phyloP scores from a whole-genome alignment of 2,329 filamentous ascomycete genomes.

The Xylaria sp. region DNA sequence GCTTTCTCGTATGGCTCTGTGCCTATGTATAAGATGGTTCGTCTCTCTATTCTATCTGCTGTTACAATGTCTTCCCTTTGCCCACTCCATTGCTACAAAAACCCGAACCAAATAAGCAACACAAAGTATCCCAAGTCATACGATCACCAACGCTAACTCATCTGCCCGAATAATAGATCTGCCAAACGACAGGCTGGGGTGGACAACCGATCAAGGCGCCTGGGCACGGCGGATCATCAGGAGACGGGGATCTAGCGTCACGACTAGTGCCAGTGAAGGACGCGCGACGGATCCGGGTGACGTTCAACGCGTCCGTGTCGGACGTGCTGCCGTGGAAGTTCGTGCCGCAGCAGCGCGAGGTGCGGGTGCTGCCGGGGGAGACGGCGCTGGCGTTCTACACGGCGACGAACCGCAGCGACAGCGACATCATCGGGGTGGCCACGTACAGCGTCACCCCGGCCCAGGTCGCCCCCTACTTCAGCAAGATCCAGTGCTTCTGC shows the following conservation, averaged over 20 bases:
- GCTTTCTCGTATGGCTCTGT: slow-evolving; percentile 85
- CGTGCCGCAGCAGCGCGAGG: slow-evolving; percentile 93
- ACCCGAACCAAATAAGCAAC: background rate
- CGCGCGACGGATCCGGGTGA: slow-evolving; percentile 89
- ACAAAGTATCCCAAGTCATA: background rate
- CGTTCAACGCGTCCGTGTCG: slow-evolving; percentile 94
- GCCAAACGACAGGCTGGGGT: slow-evolving; percentile 88
- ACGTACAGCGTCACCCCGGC: slow-evolving; percentile 97
- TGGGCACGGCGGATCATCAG: slow-evolving; percentile 67
- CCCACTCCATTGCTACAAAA: background rate
- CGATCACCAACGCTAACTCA: slow-evolving; percentile 22
- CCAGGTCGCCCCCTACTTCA: slow-evolving; percentile 96
- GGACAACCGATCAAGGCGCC: slow-evolving; percentile 89
- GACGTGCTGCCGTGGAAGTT: slow-evolving; percentile 98
- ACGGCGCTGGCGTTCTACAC: slow-evolving; percentile 98
- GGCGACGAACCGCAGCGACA: slow-evolving; percentile 87
- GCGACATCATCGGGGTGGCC: slow-evolving; percentile 97
- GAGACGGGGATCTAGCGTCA: slow-evolving; percentile 69
- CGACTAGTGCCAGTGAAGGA: slow-evolving; percentile 83
- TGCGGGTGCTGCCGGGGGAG: slow-evolving; percentile 93
- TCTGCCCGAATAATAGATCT: slow-evolving; percentile 65
- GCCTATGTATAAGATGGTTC: slow-evolving; percentile 86
- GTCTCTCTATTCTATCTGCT: slow-evolving; percentile 30
- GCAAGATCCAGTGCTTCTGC: slow-evolving; percentile 99
- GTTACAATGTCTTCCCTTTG: background rate